Percentiles rank a stretch among this genome's conserved stretches.
These are phyloP conservation scores for Monilinia fructicola DNA, from an alignment of 2,329 filamentous ascomycete species.

Conservation along the genomic window DNA sequence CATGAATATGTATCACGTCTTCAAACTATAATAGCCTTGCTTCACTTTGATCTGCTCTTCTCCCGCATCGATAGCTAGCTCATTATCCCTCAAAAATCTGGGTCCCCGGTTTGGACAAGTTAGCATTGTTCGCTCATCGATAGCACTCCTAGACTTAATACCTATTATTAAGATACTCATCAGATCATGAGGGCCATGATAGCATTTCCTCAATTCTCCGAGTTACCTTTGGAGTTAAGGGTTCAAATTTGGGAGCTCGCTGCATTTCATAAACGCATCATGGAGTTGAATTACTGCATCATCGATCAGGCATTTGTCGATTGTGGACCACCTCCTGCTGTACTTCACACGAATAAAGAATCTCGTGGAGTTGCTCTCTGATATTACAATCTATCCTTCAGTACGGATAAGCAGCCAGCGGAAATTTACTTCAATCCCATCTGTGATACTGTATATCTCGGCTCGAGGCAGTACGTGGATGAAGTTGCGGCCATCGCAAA, in stretches of 20 bases:
- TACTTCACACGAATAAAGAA: slow-evolving; percentile 25
- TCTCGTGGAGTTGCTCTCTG: slow-evolving; percentile 18
- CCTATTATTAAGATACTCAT: background rate
- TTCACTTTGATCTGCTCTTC: no score
- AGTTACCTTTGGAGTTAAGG: slow-evolving; percentile 14
- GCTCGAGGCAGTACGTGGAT: slow-evolving; percentile 21
- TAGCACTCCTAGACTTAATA: background rate
- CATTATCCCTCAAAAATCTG: background rate
- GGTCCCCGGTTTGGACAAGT: no score
- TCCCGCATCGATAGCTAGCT: background rate
- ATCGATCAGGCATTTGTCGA: slow-evolving; percentile 14
- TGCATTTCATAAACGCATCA: slow-evolving; percentile 10
- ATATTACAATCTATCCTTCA: slow-evolving; percentile 22
- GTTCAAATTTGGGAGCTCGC: slow-evolving; percentile 13
- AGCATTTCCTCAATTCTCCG: background rate
- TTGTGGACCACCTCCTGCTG: slow-evolving; percentile 15
- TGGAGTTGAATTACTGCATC: slow-evolving; percentile 21
- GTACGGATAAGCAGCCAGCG: slow-evolving; percentile 15
- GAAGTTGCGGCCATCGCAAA: slow-evolving; percentile 21
- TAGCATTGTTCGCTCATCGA: slow-evolving; percentile 1
- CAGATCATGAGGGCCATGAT: background rate
- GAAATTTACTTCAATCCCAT: slow-evolving; percentile 24
- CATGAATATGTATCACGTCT: no score
- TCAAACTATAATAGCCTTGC: no score
- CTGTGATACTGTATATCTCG: slow-evolving; percentile 24